Percentiles rank a stretch among this genome's conserved stretches.
These are phyloP conservation scores for Claviceps citrina DNA, from an alignment of 2,329 filamentous ascomycete genomes.

Conservation along the genomic window DNA sequence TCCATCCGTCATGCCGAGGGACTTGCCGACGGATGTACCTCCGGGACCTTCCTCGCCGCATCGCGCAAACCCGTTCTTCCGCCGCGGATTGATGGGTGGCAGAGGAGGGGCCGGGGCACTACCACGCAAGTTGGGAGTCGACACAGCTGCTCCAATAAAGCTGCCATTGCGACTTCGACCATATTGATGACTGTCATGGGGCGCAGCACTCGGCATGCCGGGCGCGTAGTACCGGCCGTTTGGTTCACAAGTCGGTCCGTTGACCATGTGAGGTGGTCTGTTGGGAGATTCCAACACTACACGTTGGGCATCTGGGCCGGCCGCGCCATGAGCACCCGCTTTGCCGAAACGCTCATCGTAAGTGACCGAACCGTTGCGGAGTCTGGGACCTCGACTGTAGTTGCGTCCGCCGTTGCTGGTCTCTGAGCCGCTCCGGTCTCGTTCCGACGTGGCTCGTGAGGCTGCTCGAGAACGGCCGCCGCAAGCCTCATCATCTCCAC, in stretches of 20 bases:
- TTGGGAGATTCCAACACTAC: constrained; percentile 1
- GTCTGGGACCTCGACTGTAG: constrained; percentile 24
- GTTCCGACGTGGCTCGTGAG: constrained; percentile 24
- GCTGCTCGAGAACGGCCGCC: constrained; percentile 14
- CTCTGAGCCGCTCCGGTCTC: constrained; percentile 41
- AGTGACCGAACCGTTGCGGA: constrained; percentile 22
- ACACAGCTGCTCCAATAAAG: constrained; percentile 17
- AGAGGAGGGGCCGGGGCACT: constrained; percentile 30
- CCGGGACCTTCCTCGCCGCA: constrained; percentile 19
- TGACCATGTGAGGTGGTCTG: constrained; percentile 1
- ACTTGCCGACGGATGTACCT: background rate
- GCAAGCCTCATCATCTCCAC: constrained; percentile 24
- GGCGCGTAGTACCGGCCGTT: constrained; percentile 13
- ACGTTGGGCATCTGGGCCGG: background rate
- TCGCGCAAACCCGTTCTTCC: constrained; percentile 26
- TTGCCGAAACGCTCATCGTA: constrained; percentile 21
- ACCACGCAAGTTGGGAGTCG: constrained; percentile 23
- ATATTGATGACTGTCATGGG: constrained; percentile 8
- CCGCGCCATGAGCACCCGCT: background rate
- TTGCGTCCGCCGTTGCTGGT: constrained; percentile 30
- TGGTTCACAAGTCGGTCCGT: constrained; percentile 4
- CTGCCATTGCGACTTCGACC: constrained; percentile 23
- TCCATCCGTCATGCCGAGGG: constrained; percentile 1
- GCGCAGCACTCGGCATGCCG: background rate
- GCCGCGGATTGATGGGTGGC: constrained; percentile 43